Percentiles rank a stretch among this genome's conserved stretches.
Evolutionary conservation across 345 rosid species (phyloP).

Genomic region (Excoecaria cochinchinensis): DNA sequence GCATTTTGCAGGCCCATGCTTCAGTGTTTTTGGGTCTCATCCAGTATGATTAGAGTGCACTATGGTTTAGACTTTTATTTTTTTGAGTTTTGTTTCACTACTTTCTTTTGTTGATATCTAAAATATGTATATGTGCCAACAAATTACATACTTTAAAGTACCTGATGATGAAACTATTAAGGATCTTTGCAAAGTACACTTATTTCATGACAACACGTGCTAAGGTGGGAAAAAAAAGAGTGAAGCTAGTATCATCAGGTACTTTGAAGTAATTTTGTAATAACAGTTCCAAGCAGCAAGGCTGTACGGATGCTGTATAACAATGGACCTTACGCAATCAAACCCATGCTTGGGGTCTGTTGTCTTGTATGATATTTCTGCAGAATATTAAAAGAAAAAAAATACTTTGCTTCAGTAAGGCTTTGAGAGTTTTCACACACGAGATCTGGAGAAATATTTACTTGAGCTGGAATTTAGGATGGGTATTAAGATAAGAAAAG

Average conservation of each 20-base stretch:
- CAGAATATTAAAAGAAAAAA: slow-evolving; percentile 15
- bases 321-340: slow-evolving; percentile 62
- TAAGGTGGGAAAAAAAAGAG: not conserved
- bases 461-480: not conserved
- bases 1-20: no score
- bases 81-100: no score
- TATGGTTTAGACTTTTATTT: no score
- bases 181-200: not conserved
- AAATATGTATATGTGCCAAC: no score
- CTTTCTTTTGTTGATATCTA: no score
- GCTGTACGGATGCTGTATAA: slow-evolving; percentile 76
- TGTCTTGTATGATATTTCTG: slow-evolving; percentile 77
- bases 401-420: slow-evolving; percentile 8
- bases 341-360: slow-evolving; percentile 81
- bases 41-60: no score
- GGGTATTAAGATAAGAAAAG: not conserved
- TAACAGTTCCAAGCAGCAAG: slow-evolving; percentile 93
- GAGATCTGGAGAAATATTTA: not conserved
- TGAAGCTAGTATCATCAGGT: not conserved
- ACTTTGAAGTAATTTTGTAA: slow-evolving; percentile 78
- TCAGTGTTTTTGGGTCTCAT: no score
- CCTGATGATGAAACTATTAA: not conserved
- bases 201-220: not conserved
- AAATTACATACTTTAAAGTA: not conserved
- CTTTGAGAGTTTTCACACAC: not conserved